Percentiles rank a stretch among this genome's conserved stretches.
phyloP scores from a whole-genome alignment of 2,329 filamentous ascomycete genomes.

The Paecilomyces sp. region DNA sequence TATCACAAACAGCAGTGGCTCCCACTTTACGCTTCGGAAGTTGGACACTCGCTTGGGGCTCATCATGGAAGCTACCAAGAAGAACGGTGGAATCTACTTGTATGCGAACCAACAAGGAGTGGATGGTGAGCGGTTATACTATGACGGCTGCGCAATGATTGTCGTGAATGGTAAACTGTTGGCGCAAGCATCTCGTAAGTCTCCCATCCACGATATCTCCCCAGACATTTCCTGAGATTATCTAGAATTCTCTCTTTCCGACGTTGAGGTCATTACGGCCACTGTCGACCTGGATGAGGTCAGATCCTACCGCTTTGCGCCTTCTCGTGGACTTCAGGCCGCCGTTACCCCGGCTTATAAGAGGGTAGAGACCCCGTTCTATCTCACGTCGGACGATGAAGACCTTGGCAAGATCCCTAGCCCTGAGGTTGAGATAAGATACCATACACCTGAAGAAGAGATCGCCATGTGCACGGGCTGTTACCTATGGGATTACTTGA shows the following conservation, averaged over 20 bases:
- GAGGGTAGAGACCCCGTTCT: constrained; percentile 21
- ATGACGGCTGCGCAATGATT: constrained; percentile 56
- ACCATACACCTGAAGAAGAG: constrained; percentile 19
- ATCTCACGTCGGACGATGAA: constrained; percentile 13
- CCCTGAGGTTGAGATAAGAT: constrained; percentile 9
- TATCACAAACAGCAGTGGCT: constrained; percentile 31
- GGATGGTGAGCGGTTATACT: constrained; percentile 52
- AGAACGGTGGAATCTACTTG: constrained; percentile 39
- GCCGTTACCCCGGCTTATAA: constrained; percentile 14
- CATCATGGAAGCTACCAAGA: constrained; percentile 54
- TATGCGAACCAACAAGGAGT: constrained; percentile 48
- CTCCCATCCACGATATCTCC: not conserved
- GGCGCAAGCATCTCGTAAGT: not conserved
- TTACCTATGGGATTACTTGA: constrained; percentile 26
- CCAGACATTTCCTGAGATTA: not conserved
- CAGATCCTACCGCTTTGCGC: constrained; percentile 27
- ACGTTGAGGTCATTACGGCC: constrained; percentile 57
- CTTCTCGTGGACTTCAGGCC: constrained; percentile 22
- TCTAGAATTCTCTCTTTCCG: constrained; percentile 24
- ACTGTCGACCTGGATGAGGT: constrained; percentile 65
- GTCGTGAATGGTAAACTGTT: constrained; percentile 47
- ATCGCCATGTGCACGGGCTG: constrained; percentile 15
- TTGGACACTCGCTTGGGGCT: constrained; percentile 55
- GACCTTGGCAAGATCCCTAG: constrained; percentile 9
- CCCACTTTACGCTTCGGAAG: constrained; percentile 62